A percentile compares a stretch with the other conserved stretches of the same genome.
phyloP scores from a whole-genome alignment of 2,329 filamentous ascomycete species.

The Hypoxylon sp. region DNA sequence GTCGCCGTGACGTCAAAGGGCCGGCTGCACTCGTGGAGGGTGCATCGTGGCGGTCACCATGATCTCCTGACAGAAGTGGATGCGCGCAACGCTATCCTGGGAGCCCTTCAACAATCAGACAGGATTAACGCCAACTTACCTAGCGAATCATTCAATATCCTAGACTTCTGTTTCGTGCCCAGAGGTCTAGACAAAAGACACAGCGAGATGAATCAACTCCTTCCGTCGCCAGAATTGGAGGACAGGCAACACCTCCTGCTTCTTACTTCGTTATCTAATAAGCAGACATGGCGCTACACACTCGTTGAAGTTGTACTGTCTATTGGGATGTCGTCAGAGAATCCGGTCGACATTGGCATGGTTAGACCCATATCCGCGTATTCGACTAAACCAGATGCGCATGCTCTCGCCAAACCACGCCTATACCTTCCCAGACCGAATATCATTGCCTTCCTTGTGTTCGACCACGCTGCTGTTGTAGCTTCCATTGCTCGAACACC shows the following conservation, averaged over 20 bases:
- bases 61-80: conserved; percentile 80
- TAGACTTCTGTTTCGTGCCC: conserved; percentile 82
- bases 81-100: conserved; percentile 72
- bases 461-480: conserved; percentile 82
- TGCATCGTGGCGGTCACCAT: conserved; percentile 88
- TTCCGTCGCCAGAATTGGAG: conserved; percentile 62
- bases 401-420: conserved; percentile 65
- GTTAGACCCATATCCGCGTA: conserved; percentile 77
- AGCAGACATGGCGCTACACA: conserved; percentile 72
- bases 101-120: conserved; percentile 69
- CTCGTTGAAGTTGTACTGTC: conserved; percentile 78
- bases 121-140: conserved; percentile 62
- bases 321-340: conserved; percentile 55
- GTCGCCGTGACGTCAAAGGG: conserved; percentile 83
- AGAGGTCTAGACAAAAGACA: conserved; percentile 65
- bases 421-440: conserved; percentile 83
- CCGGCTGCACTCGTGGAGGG: conserved; percentile 85
- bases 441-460: conserved; percentile 84
- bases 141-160: conserved; percentile 74
- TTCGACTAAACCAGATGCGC: conserved; percentile 63
- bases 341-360: conserved; percentile 68
- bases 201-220: conserved; percentile 63
- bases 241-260: conserved; percentile 71
- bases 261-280: conserved; percentile 68
- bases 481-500: conserved; percentile 76